Evolutionary conservation across 1,139 yeast species (phyloP), one percentile per base, ranked within the genome.

Genomic region (Zygoascus hellenicus): DNA sequence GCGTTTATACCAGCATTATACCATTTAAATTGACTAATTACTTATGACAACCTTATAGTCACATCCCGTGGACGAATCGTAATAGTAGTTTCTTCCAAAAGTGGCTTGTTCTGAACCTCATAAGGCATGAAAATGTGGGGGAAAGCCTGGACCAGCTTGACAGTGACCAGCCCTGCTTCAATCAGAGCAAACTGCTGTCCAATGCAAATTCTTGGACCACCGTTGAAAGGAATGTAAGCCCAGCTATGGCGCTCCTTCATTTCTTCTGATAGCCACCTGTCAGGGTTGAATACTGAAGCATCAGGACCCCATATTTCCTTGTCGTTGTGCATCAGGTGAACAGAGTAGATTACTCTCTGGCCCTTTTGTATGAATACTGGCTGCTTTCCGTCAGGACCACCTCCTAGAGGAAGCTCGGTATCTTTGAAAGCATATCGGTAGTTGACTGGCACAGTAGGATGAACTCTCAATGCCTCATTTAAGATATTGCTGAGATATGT

Each of bases 131-230:
- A 30, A 31, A 57, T 44, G 35, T 46, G 50, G 6, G 43, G 46
- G 42, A 55, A 58, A 16, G 52, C 48, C 58, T 73, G 77, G 30
- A 63, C 59, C 44, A 77, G 58, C 48, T 81, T 63, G 13, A 67
- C 68, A 35, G 72, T 54, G 9, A 72, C 70, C 51, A 75, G 77
- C 3, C 75, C 66, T 3, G 78, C 77, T 60, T 78, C 83, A 14
- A 80, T 76, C 49, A 77, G 68, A 1, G 81, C 81, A 61, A 74
- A 76, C 58, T 76, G 81, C 61, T 77, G 81, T 14, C 82, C 83
- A 44, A 77, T 64, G 56, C 83, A 78, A 48, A 77, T 77, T 49
- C 83, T 66, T 29, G 83, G 82, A 5, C 83, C 83, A 43, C 81
- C 82, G 54, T 77, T 77, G 65, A 76, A 77, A 5, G 81, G 81